Percentiles rank a stretch among this genome's conserved stretches.
Conservation (phyloP, 257 asterid species). For the Mentha longifolia region DNA sequence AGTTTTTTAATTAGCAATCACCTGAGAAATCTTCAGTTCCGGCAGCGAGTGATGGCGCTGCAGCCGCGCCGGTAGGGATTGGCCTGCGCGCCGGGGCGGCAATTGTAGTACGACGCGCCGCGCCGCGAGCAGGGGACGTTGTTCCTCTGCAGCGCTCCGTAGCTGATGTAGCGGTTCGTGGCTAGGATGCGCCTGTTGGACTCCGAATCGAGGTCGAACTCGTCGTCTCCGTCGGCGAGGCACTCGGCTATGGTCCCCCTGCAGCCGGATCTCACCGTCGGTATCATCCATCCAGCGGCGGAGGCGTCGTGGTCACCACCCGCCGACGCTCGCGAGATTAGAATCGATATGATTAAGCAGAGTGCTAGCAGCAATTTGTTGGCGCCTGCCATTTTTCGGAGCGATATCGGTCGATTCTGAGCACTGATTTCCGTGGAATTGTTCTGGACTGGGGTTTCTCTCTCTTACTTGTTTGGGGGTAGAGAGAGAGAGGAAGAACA, state of each 20-base stretch:
- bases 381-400: conserved; percentile 35
- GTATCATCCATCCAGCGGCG: conserved; percentile 56
- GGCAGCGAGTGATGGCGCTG: conserved; percentile 89
- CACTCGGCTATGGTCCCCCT: conserved; percentile 65
- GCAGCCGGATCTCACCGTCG: conserved; percentile 67
- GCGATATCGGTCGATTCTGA: not conserved
- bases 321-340: conserved; percentile 46
- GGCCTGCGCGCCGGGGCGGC: conserved; percentile 89
- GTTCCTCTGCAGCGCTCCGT: conserved; percentile 90
- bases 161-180: conserved; percentile 75
- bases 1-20: conserved; percentile 27
- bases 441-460: conserved; percentile 7
- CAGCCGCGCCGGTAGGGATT: conserved; percentile 93
- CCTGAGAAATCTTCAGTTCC: conserved; percentile 49
- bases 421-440: conserved; percentile 27
- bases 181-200: conserved; percentile 79
- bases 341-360: conserved; percentile 32
- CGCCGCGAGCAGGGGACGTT: conserved; percentile 90
- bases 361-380: conserved; percentile 33
- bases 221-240: conserved; percentile 54
- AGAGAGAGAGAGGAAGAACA: not conserved
- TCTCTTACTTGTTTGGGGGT: conserved; percentile 17
- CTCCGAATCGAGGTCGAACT: conserved; percentile 79
- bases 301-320: conserved; percentile 48
- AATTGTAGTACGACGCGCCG: conserved; percentile 94